Evolutionary conservation across 768 basidiomycete genomes (phyloP).

Genomic region (Russula foetens): DNA sequence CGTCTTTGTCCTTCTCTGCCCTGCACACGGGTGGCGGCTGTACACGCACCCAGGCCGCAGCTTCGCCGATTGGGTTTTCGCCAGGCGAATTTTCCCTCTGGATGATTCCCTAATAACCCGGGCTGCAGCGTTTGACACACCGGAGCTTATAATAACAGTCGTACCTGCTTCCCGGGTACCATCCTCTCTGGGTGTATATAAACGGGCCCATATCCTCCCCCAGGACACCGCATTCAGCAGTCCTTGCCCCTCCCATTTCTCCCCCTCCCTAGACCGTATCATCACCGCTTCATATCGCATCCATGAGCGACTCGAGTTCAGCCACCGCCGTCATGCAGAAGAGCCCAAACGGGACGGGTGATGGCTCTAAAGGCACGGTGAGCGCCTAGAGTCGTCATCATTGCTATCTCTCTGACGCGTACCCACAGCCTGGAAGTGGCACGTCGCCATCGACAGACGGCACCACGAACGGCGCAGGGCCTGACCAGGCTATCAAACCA

Average conservation of each 20-base stretch:
- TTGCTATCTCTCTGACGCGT: conserved; percentile 80
- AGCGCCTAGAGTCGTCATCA: conserved; percentile 78
- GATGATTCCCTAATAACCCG: conserved; percentile 16
- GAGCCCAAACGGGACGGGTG: conserved; percentile 2
- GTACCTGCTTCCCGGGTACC: conserved; percentile 10
- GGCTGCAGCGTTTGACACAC: conserved; percentile 13
- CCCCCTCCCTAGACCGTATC: not conserved
- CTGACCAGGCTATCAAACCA: conserved; percentile 5
- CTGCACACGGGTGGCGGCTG: conserved; percentile 6
- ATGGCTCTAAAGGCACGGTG: conserved; percentile 83
- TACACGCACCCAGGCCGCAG: conserved; percentile 3
- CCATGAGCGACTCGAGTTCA: conserved; percentile 12
- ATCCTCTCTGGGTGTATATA: conserved; percentile 9
- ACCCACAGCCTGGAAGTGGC: conserved; percentile 74
- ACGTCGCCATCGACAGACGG: conserved; percentile 42
- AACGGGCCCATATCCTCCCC: not conserved
- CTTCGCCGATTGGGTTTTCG: conserved; percentile 10
- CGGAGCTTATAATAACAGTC: conserved; percentile 11
- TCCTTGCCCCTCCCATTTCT: not conserved
- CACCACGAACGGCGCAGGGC: not conserved
- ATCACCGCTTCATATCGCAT: not conserved
- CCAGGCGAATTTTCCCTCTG: conserved; percentile 5
- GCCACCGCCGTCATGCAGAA: conserved; percentile 16
- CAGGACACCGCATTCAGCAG: not conserved
- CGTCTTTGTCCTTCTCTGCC: conserved; percentile 4